These are phyloP conservation scores for Colletotrichum tropicale DNA, from an alignment of 2,329 filamentous ascomycete genomes.

Conservation along the genomic window DNA sequence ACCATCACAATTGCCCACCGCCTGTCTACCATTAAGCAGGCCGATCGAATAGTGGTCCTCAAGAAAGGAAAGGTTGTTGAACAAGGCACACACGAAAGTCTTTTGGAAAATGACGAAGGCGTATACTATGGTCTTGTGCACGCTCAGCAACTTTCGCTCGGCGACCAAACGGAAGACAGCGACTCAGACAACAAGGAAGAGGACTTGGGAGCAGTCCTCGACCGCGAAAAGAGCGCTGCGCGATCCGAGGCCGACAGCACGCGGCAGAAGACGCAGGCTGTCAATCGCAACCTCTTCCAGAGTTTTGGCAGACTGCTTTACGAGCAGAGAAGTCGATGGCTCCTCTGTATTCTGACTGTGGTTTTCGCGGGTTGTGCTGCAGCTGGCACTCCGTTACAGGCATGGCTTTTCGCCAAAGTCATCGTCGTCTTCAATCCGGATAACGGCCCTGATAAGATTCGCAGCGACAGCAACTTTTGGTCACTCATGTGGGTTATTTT, in stretches of 20 bases:
- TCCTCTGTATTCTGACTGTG: conserved; percentile 54
- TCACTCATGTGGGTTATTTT: conserved; percentile 69
- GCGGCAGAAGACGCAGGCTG: conserved; percentile 35
- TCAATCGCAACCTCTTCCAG: conserved; percentile 48
- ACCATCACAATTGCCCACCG: conserved; percentile 79
- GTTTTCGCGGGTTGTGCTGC: conserved; percentile 48
- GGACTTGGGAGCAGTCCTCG: conserved; percentile 41
- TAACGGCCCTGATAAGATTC: conserved; percentile 32
- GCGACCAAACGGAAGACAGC: conserved; percentile 45
- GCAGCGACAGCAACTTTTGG: conserved; percentile 61
- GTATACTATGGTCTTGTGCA: conserved; percentile 72
- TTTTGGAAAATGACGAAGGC: conserved; percentile 64
- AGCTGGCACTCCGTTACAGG: conserved; percentile 54
- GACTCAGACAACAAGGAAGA: conserved; percentile 43
- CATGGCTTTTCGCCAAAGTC: conserved; percentile 60
- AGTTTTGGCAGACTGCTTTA: conserved; percentile 62
- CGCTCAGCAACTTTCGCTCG: conserved; percentile 63
- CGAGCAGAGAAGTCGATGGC: conserved; percentile 59
- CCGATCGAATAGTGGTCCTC: conserved; percentile 80
- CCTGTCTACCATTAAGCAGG: conserved; percentile 76
- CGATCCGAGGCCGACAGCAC: conserved; percentile 34
- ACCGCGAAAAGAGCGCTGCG: conserved; percentile 50
- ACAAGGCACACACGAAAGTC: conserved; percentile 74
- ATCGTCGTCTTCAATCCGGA: conserved; percentile 53
- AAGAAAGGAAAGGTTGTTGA: conserved; percentile 74